Evolutionary conservation across 169 alveolate genomes (phyloP), one percentile per base, ranked within the genome.

Genomic region (Cardiosporidium cionae): DNA sequence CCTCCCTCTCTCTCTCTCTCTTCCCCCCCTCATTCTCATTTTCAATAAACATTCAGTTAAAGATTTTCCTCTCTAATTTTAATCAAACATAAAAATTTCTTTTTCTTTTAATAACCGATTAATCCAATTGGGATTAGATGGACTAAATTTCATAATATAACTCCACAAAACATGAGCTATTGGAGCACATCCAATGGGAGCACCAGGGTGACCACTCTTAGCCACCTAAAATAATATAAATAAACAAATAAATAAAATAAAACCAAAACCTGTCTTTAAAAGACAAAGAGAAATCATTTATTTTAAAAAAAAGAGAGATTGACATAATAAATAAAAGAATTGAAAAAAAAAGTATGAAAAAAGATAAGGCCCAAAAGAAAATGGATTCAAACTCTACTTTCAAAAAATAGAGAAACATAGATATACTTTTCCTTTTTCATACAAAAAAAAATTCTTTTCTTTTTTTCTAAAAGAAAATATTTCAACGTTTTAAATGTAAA

Each of bases 181-280:
- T 32, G 91, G 90, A 25, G 93, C 91, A 81, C 91, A 85, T 23
- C 91, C 93, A 64, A 88, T 84, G 16, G 93, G 93, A 31, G 93
- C 89, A 28, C 93, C 93, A 37, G 87, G 91, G 68, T 88, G 93
- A 4, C 93, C 93, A 63, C 88, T 80, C 44, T 86, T 86, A 36
- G 91, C 91, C 9, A 58, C 53, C 80, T 83, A 65, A 32, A 80
- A 1, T n/a, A n/a, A n/a, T n/a, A n/a, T n/a, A n/a, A n/a, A n/a
- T 5, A 9, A 32, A 62, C 58, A 2, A 7, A 36, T 6, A 70
- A 65, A 69, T 16, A 23, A 53, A 44, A 2, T 3, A 23, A 32
- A 0, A 32, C 58, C 58, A n/a, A n/a, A n/a, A n/a, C n/a, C n/a
- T n/a, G n/a, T n/a, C n/a, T n/a, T n/a, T n/a, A n/a, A 64, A 54